Conservation (phyloP, 1,284 basidiomycete species). For the Pascua guehoae region DNA sequence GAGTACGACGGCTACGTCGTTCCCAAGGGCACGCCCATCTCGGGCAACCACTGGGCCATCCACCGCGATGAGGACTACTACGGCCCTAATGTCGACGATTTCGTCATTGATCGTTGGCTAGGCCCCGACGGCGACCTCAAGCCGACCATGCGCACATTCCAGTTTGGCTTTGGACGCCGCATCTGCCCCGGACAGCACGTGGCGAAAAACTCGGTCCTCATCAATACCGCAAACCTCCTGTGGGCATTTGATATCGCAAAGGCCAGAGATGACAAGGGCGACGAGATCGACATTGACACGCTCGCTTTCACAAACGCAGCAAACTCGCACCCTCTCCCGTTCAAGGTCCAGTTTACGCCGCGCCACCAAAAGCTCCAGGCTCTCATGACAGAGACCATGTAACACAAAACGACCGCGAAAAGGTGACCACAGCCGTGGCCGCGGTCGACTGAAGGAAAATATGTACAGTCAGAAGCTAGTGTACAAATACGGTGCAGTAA, state of each 20-base stretch:
- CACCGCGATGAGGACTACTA: constrained; percentile 26
- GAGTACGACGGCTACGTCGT: constrained; percentile 8
- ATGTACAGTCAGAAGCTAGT: too few species aligned
- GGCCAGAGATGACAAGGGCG: neutral
- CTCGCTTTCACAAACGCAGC: constrained; percentile 20
- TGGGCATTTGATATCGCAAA: constrained; percentile 41
- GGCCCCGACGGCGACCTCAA: constrained; percentile 16
- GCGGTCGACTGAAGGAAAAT: neutral
- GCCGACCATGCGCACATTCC: constrained; percentile 18
- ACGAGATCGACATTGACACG: constrained; percentile 20
- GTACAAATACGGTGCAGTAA: too few species aligned
- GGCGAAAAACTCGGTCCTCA: constrained; percentile 42
- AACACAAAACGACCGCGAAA: too few species aligned
- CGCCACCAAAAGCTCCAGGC: neutral
- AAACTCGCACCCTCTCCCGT: constrained; percentile 21
- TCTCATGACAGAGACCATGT: neutral
- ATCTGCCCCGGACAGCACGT: constrained; percentile 47
- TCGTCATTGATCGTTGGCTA: constrained; percentile 27
- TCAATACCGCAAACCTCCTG: constrained; percentile 40
- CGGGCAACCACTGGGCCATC: constrained; percentile 22
- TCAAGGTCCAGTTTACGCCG: constrained; percentile 11
- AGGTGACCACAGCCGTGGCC: too few species aligned
- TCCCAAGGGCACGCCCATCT: constrained; percentile 6
- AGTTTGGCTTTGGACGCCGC: constrained; percentile 33
- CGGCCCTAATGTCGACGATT: constrained; percentile 23